Evolutionary conservation across 345 rosid genomes (phyloP), one percentile per base, ranked within the genome.

Genomic region (Hypericum androsaemum): DNA sequence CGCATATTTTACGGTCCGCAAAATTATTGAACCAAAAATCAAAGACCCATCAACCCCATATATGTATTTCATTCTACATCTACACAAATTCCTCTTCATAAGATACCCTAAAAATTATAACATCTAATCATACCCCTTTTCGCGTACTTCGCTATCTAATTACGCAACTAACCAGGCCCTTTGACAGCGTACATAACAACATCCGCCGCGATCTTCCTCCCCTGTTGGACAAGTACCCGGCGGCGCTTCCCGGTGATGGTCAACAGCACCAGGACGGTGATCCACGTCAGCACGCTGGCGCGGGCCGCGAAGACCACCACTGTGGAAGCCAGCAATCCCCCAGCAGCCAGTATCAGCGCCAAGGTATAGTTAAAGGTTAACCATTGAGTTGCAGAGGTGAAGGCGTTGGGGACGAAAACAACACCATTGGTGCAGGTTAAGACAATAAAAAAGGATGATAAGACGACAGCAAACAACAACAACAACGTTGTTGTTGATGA

Each of bases 251-350:
- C 77, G 5, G 78, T 63, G 38, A 77, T 69, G 46, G 78, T 64
- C 0, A 80, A 74, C 56, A 77, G 67, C 54, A 77, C 80, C 10
- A 72, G 57, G 36, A 74, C 67, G 5, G 80, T 69, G 61, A 80
- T 74, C 85, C 82, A 76, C 2, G 74, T 62, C 66, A 80, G 42
- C 64, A 80, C 17, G 32, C 74, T 67, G 62, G 74, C 80, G n/a
- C 85, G 75, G 8, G 72, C 81, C 7, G 74, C 82, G 0, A 71
- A 43, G 9, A 74, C 72, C 28, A 74, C 51, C 61, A 73, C 16
- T 0, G 22, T 22, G 0, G 57, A 52, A 0, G 62, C 14, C 12
- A 62, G 22, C n/a, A 78, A 17, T 42, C 63, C 37, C 51, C 68
- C 81, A 6, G 55, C 67, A 6, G 57, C 61, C 0, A 61, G 56